Percentiles rank a stretch among this genome's conserved stretches.
phyloP scores from a whole-genome alignment of 1,284 basidiomycete species.

The Anthracocystis panici-leucophaei region DNA sequence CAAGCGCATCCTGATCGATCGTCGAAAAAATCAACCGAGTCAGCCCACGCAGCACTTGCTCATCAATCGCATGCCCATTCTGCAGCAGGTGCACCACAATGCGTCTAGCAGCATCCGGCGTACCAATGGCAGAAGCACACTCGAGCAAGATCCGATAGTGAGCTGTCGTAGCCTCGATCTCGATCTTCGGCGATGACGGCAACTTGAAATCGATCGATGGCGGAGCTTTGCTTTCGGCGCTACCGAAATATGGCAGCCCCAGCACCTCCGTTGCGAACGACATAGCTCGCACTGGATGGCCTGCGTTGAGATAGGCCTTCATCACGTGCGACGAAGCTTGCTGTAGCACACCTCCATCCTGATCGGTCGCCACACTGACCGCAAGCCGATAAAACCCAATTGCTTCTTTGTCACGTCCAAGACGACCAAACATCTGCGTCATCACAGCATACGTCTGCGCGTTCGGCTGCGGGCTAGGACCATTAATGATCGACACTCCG shows the following conservation, averaged over 20 bases:
- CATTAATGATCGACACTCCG: constrained; percentile 11
- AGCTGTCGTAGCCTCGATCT: constrained; percentile 12
- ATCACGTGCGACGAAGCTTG: constrained; percentile 23
- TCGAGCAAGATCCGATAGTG: constrained; percentile 47
- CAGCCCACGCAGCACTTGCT: constrained; percentile 23
- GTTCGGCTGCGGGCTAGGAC: constrained; percentile 26
- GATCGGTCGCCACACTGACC: not conserved
- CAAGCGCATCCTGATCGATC: constrained; percentile 40
- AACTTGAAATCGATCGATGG: constrained; percentile 14
- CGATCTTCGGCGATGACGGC: not conserved
- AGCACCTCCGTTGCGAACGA: constrained; percentile 31
- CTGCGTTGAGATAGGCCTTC: constrained; percentile 21
- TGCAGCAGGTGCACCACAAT: constrained; percentile 32
- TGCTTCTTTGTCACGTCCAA: constrained; percentile 19
- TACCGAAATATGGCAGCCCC: constrained; percentile 32
- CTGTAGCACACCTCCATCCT: constrained; percentile 9
- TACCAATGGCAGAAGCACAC: constrained; percentile 25
- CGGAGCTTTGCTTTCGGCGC: constrained; percentile 4
- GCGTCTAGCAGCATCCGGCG: constrained; percentile 19
- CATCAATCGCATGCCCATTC: constrained; percentile 22
- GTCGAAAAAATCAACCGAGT: constrained; percentile 33
- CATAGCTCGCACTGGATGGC: constrained; percentile 30
- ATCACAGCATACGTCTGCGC: constrained; percentile 23
- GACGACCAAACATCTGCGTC: constrained; percentile 27
- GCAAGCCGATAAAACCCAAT: constrained; percentile 23